Evolutionary conservation across 2,329 filamentous ascomycete species (phyloP), one percentile per base, ranked within the genome.

Genomic region (Monosporascus sp.): DNA sequence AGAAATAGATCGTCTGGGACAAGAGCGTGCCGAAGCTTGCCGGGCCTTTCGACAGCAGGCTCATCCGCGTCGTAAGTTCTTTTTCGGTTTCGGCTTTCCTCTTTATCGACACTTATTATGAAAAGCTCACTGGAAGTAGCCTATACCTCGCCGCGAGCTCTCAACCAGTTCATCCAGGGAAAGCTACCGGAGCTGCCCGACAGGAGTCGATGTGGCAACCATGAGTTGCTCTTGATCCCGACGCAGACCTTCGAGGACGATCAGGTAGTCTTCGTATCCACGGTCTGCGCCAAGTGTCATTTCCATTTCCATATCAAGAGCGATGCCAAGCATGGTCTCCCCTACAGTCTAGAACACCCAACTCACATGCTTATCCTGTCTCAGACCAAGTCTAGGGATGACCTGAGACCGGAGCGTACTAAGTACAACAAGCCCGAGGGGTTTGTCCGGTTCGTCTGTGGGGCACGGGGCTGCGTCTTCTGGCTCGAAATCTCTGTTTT

Each of bases 401-500:
- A 58, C 16, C 36, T 58, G 22, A 48, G 38, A 41, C 36, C 22
- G 14, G 56, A 56, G 16, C 48, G 51, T 8, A 17, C n/a, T 17
- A 43, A 19, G 3, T 57, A 58, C 26, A 56, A 62, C 31, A 55
- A 57, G 4, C 50, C 54, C 2, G 50, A 58, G 14, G 54, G 55
- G 11, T 54, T 56, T 56, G 56, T 58, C 24, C 50, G 56, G 41
- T 66, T 63, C 31, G 60, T 66, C 3, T 69, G 67, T 56, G 58
- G 56, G 1, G 58, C 47, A 14, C 53, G 61, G 17, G 46, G 57
- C 8, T 69, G 67, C 52, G 50, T 56, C n/a, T 66, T 82, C 38
- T 70, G 64, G 2, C 64, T 84, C 19, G 76, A 81, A 51, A 70
- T 84, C 7, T 78, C 75, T 7, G 62, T 71, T 50, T 53, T 62